Percentiles rank a stretch among this genome's conserved stretches.
phyloP scores from a whole-genome alignment of 2,329 filamentous ascomycete genomes.

The Colletotrichum tropicale region DNA sequence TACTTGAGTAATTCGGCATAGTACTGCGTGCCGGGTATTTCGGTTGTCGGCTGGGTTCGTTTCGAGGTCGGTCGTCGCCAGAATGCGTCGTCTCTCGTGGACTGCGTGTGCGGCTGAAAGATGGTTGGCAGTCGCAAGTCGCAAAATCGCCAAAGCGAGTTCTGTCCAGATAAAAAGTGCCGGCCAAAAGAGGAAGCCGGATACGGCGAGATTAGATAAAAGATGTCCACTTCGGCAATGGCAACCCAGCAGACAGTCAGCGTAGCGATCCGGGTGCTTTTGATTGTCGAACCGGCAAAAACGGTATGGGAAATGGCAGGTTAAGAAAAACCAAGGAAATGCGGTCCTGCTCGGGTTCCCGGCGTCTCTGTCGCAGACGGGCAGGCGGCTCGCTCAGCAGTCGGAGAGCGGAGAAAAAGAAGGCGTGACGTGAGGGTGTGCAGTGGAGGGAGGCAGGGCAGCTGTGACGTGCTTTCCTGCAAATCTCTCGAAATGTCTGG shows the following conservation, averaged over 20 bases:
- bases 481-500: slow-evolving; percentile 14
- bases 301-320: not conserved
- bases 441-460: not conserved
- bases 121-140: not conserved
- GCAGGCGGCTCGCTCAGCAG: not conserved
- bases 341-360: not conserved
- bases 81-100: not conserved
- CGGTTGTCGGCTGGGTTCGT: not conserved
- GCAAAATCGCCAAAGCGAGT: not conserved
- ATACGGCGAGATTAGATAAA: slow-evolving; percentile 4
- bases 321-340: not conserved
- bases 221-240: not conserved
- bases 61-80: slow-evolving; percentile 2
- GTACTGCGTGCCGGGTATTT: not conserved
- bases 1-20: slow-evolving; percentile 61
- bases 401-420: not conserved
- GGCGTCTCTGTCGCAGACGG: not conserved
- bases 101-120: not conserved
- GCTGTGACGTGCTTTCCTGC: slow-evolving; percentile 17
- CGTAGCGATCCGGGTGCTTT: not conserved
- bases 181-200: not conserved
- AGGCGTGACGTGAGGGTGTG: not conserved
- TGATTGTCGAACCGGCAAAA: not conserved
- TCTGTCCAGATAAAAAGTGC: not conserved
- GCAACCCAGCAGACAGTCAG: not conserved